phyloP scores from a whole-genome alignment of 768 basidiomycete genomes.

The Russula ochroleuca region DNA sequence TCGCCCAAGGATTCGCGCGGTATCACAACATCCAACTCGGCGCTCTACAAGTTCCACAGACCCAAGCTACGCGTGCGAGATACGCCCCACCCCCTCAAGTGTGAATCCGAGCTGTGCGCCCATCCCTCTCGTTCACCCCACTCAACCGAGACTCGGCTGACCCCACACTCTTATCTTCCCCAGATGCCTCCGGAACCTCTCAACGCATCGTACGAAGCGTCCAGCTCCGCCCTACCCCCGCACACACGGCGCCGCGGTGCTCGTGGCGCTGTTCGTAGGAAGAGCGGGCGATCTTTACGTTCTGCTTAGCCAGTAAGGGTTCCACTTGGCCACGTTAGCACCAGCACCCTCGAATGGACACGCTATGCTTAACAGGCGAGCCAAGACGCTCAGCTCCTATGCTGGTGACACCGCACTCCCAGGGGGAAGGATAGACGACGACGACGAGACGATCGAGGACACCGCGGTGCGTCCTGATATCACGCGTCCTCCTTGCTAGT shows the following conservation, averaged over 20 bases:
- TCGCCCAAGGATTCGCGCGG: neutral
- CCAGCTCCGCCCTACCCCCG: conserved; percentile 43
- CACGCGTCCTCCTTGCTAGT: neutral
- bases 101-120: conserved; percentile 25
- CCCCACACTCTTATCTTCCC: too few relatives aligned
- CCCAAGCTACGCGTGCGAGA: conserved; percentile 23
- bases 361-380: conserved; percentile 47
- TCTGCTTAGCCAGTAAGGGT: conserved; percentile 67
- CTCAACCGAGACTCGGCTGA: neutral
- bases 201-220: conserved; percentile 22
- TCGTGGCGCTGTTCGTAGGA: conserved; percentile 83
- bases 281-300: conserved; percentile 82
- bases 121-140: neutral
- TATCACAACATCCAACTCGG: conserved; percentile 13
- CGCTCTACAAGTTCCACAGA: conserved; percentile 28
- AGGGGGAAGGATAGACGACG: conserved; percentile 73
- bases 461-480: conserved; percentile 58
- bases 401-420: conserved; percentile 88
- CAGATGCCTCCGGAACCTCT: conserved; percentile 24
- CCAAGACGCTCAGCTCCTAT: conserved; percentile 66
- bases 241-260: conserved; percentile 64
- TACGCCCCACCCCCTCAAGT: conserved; percentile 26
- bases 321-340: neutral
- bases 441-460: conserved; percentile 66
- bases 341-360: neutral